phyloP scores from a whole-genome alignment of 2,329 filamentous ascomycete genomes.

The Botrytis fragariae region DNA sequence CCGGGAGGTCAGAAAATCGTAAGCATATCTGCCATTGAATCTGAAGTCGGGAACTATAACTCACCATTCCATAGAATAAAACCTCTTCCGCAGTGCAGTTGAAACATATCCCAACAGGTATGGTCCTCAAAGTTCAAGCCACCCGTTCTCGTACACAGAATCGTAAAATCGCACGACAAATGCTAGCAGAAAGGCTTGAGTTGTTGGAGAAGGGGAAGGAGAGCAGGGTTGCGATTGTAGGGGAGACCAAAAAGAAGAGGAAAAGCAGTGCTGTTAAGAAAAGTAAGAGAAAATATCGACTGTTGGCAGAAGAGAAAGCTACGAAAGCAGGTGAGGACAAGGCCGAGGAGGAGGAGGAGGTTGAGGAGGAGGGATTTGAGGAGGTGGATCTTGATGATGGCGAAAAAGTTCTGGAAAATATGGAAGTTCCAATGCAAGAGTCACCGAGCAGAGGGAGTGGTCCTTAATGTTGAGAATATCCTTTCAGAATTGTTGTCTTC shows the following conservation, averaged over 20 bases:
- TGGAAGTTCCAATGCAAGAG: neutral
- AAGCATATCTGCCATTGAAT: conserved; percentile 32
- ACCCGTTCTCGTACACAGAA: conserved; percentile 87
- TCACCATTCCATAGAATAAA: conserved; percentile 68
- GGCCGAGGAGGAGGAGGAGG: neutral
- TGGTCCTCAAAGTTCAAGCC: conserved; percentile 91
- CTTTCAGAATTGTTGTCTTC: neutral
- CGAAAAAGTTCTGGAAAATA: neutral
- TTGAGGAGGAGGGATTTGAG: neutral
- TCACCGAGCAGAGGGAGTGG: neutral
- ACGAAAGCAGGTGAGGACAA: conserved; percentile 29
- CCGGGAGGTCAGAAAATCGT: conserved; percentile 96
- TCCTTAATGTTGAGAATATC: neutral
- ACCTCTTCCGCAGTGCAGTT: conserved; percentile 93
- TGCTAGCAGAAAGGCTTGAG: conserved; percentile 61
- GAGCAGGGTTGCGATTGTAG: conserved; percentile 64
- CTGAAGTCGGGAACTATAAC: neutral
- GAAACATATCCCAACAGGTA: conserved; percentile 82
- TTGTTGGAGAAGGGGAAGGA: conserved; percentile 67
- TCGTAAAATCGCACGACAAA: conserved; percentile 74
- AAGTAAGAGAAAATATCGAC: conserved; percentile 73
- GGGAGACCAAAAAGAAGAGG: conserved; percentile 61
- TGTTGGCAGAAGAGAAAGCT: conserved; percentile 44
- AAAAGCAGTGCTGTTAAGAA: conserved; percentile 80
- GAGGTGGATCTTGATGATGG: neutral